Percentiles rank a stretch among this genome's conserved stretches.
phyloP scores from a whole-genome alignment of 345 rosid genomes.

The Salix suchowensis region DNA sequence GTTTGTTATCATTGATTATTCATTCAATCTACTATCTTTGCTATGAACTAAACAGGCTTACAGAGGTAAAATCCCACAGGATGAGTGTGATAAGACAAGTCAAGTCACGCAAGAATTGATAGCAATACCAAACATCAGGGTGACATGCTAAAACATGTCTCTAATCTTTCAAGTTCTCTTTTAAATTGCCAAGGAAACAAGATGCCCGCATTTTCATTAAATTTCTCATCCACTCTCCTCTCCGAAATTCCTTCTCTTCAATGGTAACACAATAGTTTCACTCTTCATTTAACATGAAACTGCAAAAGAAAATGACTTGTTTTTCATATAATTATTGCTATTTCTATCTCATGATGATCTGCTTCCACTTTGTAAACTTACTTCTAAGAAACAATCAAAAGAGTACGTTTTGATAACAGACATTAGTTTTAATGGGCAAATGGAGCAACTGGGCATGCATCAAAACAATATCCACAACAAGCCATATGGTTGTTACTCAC shows the following conservation, averaged over 20 bases:
- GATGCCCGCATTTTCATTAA: background rate
- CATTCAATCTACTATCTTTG: background rate
- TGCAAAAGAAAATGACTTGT: background rate
- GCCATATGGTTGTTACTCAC: constrained; percentile 41
- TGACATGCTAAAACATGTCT: background rate
- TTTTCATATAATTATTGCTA: background rate
- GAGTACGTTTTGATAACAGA: background rate
- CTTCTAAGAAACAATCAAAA: background rate
- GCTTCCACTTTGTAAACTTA: background rate
- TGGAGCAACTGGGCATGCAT: background rate
- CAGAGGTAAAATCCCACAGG: background rate
- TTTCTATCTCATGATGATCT: background rate
- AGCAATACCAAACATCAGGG: background rate
- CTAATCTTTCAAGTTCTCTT: background rate
- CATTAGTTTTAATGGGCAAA: background rate
- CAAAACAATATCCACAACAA: background rate
- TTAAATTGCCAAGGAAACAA: background rate
- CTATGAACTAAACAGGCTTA: background rate
- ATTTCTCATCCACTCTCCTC: background rate
- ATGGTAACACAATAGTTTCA: background rate
- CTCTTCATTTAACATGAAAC: background rate
- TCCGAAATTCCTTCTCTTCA: background rate
- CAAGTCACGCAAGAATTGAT: background rate
- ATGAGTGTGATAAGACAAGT: background rate
- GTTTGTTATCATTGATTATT: background rate